Evolutionary conservation across 306 rosid genomes (phyloP), one percentile per base, ranked within the genome.

Genomic region (Acmispon strigosus): DNA sequence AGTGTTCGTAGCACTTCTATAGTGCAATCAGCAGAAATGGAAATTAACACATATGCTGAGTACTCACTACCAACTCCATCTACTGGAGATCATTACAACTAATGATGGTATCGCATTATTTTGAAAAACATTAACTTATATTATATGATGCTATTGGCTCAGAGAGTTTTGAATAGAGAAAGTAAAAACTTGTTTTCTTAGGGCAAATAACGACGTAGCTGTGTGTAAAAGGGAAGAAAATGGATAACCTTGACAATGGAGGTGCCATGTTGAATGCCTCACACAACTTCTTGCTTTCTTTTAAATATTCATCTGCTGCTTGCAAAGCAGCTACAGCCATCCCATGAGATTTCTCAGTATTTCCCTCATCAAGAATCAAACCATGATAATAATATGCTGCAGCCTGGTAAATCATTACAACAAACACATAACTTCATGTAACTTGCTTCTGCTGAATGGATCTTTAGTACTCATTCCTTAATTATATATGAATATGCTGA

Each of bases 321-420:
- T 94, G 97, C 84, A 94, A 82, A 77, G 99, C 97, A 59, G 99
- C 99, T 39, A 94, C 99, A 73, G 99, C 99, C 99, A 90, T 94
- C 55, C 97, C 99, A 62, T 91, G 97, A 71, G 91, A 87, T 56
- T 91, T 94, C 84, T 94, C 99, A 0, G 99, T 91, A 82, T 89
- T 94, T 60, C 99, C 99, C 86, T 94, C 99, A 48, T 94, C 99
- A 60, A 94, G 99, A 78, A 91, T 94, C 75, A 89, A 78, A 57
- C 99, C 99, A 54, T 94, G 99, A 77, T 94, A 94, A 87, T 94
- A 94, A 76, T 94, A 94, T 22, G 97, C 97, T n/a, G 85, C 96
- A 77, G 99, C 97, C 97, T 94, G 84, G 81, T 68, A 37, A 81
- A 74, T 22, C 69, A 63, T 70, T 18, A 63, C 37, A 17, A 62